These are phyloP conservation scores for Candida adriatica DNA, from an alignment of 805 yeast genomes.

Conservation along the genomic window DNA sequence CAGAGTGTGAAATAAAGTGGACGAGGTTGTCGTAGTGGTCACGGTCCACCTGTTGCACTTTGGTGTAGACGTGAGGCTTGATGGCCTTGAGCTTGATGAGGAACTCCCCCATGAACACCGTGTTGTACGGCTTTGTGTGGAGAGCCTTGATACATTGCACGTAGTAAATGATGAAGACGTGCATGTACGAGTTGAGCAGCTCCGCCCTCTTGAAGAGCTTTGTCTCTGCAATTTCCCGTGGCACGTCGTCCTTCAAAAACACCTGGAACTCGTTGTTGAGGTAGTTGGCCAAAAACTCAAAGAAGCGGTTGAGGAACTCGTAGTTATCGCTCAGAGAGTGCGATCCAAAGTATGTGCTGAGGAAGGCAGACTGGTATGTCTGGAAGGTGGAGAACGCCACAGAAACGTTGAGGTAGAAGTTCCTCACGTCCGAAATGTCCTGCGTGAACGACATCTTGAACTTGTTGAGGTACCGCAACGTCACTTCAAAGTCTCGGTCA, in stretches of 20 bases:
- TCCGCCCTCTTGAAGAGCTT: constrained; percentile 15
- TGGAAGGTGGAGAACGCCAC: constrained; percentile 22
- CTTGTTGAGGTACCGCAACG: constrained; percentile 21
- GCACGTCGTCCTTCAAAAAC: constrained; percentile 11
- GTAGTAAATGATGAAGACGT: constrained; percentile 19
- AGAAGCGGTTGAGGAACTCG: constrained; percentile 17
- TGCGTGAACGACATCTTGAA: constrained; percentile 13
- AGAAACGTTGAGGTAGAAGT: constrained; percentile 17
- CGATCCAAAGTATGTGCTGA: constrained; percentile 18
- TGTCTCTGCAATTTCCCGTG: constrained; percentile 7
- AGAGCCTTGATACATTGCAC: constrained; percentile 28
- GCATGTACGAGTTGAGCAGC: constrained; percentile 16
- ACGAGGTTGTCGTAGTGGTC: constrained; percentile 14
- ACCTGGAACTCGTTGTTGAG: constrained; percentile 15
- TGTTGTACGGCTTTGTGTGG: constrained; percentile 26
- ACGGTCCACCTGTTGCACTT: constrained; percentile 8
- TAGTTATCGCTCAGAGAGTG: constrained; percentile 19
- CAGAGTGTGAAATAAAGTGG: constrained; percentile 7
- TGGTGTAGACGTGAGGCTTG: constrained; percentile 14
- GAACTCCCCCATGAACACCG: constrained; percentile 24
- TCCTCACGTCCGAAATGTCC: constrained; percentile 7
- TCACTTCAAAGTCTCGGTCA: constrained; percentile 21
- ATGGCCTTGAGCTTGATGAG: constrained; percentile 16
- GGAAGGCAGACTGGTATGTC: constrained; percentile 18
- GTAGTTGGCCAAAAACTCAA: constrained; percentile 17